These are phyloP conservation scores for Haematococcus lacustris DNA, from an alignment of 139 green algal genomes.

Conservation along the genomic window DNA sequence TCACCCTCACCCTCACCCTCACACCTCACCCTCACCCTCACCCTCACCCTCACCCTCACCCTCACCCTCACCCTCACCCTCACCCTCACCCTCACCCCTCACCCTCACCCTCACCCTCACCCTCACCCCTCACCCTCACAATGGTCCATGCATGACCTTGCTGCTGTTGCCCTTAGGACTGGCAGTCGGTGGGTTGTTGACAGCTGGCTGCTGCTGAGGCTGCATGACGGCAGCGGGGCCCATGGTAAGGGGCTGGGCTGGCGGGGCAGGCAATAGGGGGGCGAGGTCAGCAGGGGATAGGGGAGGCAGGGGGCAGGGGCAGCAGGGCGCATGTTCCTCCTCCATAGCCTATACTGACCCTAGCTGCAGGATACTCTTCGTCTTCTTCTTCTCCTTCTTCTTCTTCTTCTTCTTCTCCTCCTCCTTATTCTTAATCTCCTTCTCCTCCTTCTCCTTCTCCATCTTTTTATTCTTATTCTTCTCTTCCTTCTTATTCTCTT, in stretches of 20 bases:
- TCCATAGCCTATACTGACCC: not conserved
- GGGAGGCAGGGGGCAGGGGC: not conserved
- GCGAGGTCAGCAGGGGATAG: not conserved
- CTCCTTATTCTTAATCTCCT: too few species aligned
- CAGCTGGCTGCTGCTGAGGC: slow-evolving; percentile 35
- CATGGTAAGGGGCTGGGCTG: slow-evolving; percentile 7
- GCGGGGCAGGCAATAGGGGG: not conserved
- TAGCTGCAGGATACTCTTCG: not conserved
- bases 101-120: not conserved
- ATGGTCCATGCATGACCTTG: slow-evolving; percentile 1
- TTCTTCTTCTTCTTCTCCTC: not conserved
- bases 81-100: not conserved
- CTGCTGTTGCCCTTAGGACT: too few species aligned
- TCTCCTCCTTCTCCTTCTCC: not conserved
- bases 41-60: not conserved
- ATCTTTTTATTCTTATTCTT: not conserved
- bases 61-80: not conserved
- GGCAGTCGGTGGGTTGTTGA: slow-evolving; percentile 19
- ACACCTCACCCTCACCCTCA: not conserved
- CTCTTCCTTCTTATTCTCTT: not conserved
- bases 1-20: not conserved
- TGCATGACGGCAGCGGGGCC: slow-evolving; percentile 22
- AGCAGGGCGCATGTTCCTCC: not conserved
- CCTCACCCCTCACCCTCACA: not conserved
- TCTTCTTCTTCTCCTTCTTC: not conserved